Evolutionary conservation across 1,284 basidiomycete genomes (phyloP).

Genomic region (Volvariella surrecta): DNA sequence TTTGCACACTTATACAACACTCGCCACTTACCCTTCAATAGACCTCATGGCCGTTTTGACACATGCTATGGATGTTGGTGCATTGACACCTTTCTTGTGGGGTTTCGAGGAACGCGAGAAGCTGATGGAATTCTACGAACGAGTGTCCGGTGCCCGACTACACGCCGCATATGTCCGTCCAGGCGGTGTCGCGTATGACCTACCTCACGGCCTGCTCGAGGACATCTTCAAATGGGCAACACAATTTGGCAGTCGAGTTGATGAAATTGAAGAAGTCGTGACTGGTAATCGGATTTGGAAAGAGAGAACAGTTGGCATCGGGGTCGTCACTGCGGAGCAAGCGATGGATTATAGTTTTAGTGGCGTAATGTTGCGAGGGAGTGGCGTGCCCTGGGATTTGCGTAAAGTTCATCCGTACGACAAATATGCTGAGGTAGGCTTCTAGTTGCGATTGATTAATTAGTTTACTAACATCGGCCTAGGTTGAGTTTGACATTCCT

Average conservation of each 20-base stretch:
- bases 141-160: conserved; percentile 94
- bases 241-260: conserved; percentile 85
- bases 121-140: conserved; percentile 99
- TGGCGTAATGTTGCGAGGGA: conserved; percentile 95
- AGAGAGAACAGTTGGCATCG: conserved; percentile 86
- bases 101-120: conserved; percentile 99
- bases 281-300: conserved; percentile 99
- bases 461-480: not conserved
- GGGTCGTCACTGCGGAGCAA: conserved; percentile 86
- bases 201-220: conserved; percentile 93
- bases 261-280: conserved; percentile 98
- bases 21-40: conserved; percentile 17
- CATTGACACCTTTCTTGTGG: conserved; percentile 98
- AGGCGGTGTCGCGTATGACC: conserved; percentile 96
- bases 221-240: conserved; percentile 99
- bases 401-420: conserved; percentile 92
- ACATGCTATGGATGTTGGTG: conserved; percentile 95
- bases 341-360: conserved; percentile 93
- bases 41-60: conserved; percentile 97
- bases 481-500: conserved; percentile 96
- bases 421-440: conserved; percentile 81
- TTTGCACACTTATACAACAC: conserved; percentile 10
- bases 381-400: conserved; percentile 93
- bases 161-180: conserved; percentile 98
- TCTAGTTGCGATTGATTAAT: conserved; percentile 8